Evolutionary conservation across 257 asterid species (phyloP), one percentile per base, ranked within the genome.

Genomic region (Rubia yunnanensis): DNA sequence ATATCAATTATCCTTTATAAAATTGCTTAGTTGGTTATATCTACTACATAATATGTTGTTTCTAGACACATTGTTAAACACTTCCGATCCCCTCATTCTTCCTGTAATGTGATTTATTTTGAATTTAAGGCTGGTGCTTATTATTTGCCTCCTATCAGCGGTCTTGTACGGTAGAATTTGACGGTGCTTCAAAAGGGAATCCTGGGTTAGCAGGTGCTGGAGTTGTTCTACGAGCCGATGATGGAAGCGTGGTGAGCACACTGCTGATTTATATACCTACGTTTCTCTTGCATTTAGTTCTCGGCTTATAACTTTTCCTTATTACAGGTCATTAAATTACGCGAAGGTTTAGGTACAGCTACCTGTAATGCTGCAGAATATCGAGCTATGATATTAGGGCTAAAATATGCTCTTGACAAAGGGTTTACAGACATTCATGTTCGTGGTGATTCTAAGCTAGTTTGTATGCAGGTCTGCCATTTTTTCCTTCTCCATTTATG

Each of bases 151-250:
- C 38, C 64, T 41, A 35, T 77, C 86, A 84, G 86, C 76, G 80
- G 31, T 84, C 91, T 62, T 92, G 98, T 71, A 85, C 92, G 70
- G 82, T 92, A 35, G 97, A 89, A 80, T 92, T 89, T 69, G 98
- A 92, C 44, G 98, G 98, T 72, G 91, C 98, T 73, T 92, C 96
- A 41, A 92, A 84, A 81, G 98, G 98, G 68, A 92, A 92, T 78
- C 98, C 98, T 46, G 98, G 98, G 53, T 91, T 74, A 74, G 96
- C 98, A 46, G 98, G 98, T 64, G 98, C 98, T 0, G 98, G 98
- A 79, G 97, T 88, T 63, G 72, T 92, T 64, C 74, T 92, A 32
- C 82, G 94, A 78, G 88, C 98, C 17, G 95, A 89, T 79, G 95
- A 92, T 76, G 97, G 98, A 68, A 86, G 75, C 74, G 71, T 85